Evolutionary conservation across 352 stramenopile species (phyloP).

Genomic region (Phytophthora vignae): DNA sequence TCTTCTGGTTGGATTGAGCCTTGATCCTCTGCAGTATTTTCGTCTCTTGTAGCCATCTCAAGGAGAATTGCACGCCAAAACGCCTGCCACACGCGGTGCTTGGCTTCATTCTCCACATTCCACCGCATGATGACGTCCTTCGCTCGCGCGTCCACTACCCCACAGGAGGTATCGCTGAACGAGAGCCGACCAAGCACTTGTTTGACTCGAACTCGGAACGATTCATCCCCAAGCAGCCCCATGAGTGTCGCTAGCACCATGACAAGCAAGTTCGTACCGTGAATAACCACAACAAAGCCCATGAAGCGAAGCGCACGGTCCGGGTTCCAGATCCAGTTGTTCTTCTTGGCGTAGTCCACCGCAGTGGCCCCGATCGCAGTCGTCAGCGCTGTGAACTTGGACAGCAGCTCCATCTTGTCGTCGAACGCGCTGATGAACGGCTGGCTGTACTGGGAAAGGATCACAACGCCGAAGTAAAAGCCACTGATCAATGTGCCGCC

Average conservation of each 20-base stretch:
- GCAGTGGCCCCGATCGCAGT: background rate
- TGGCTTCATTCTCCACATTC: background rate
- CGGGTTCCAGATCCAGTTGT: background rate
- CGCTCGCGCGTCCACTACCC: background rate
- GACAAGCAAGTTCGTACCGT: background rate
- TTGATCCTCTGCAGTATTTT: background rate
- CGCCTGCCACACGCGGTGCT: background rate
- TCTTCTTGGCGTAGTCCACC: constrained; percentile 1
- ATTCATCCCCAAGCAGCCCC: background rate
- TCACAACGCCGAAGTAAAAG: background rate
- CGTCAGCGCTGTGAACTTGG: constrained; percentile 1
- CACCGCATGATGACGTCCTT: background rate
- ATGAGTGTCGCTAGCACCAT: background rate
- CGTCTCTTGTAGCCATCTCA: background rate
- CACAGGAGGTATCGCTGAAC: background rate
- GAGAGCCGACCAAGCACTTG: background rate
- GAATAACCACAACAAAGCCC: background rate
- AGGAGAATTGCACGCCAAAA: background rate
- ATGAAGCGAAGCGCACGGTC: background rate
- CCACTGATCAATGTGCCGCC: background rate
- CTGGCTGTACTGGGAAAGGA: background rate
- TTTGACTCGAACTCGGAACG: background rate
- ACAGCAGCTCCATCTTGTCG: constrained; percentile 1
- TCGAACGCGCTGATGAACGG: background rate
- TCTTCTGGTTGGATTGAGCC: background rate